Evolutionary conservation across 2,329 filamentous ascomycete species (phyloP), one percentile per base, ranked within the genome.

Genomic region (Onygenales sp.): DNA sequence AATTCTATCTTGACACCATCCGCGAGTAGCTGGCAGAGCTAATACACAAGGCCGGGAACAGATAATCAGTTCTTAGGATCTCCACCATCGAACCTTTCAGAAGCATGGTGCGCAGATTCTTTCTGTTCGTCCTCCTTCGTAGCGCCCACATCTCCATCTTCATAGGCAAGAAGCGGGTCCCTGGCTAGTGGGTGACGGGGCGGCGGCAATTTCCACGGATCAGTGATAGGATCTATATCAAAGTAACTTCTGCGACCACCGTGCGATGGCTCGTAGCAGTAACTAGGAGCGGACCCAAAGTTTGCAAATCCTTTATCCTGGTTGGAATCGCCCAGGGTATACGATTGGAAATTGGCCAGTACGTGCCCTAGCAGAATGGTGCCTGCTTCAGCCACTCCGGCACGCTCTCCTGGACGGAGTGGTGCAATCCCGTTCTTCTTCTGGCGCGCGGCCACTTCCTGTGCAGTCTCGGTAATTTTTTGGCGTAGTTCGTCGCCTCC

Each of bases 261-360:
- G 5, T 53, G 52, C 38, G 39, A 35, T 8, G 47, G 47, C n/a
- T 55, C 55, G 17, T 44, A 43, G 31, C 46, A 52, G 33, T 51
- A 21, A 13, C 56, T 39, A 1, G 57, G 54, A 13, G 49, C 54
- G n/a, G 49, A 39, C 5, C 48, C 46, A 52, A 56, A 59, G 44
- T 56, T 50, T 3, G 58, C 54, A 49, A 59, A 56, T 43, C 55
- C 52, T 33, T 32, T 51, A 31, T 43, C 33, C 51, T 57, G 38
- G 3, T 54, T 50, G 8, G 43, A 43, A 14, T 51, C 39, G 35
- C 49, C 46, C 8, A 43, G 44, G 36, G 53, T 36, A 33, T 59
- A 59, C 3, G 52, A 54, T n/a, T 53, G 49, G 7, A 59, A 46
- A 44, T 56, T 59, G 32, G 45, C 54, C n/a, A 58, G 33, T 31